Conservation (phyloP, 768 basidiomycete genomes). For the Psilocybe azurescens region DNA sequence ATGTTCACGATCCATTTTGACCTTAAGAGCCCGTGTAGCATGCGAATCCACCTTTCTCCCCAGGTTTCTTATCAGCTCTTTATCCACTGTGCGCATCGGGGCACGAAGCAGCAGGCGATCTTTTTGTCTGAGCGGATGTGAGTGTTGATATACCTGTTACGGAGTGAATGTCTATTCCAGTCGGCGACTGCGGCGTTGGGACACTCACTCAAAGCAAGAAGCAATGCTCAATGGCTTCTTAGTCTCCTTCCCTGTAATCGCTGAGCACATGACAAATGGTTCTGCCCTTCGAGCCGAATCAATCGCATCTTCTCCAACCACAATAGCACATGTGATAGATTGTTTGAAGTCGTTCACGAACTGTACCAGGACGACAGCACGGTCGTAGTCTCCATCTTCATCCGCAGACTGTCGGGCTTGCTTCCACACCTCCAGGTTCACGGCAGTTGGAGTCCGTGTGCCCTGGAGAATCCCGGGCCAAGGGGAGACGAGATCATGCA, state of each 20-base stretch:
- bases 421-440: slow-evolving; percentile 18
- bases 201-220: slow-evolving; percentile 20
- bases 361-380: slow-evolving; percentile 21
- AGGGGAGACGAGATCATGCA: slow-evolving; percentile 18
- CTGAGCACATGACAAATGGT: slow-evolving; percentile 20
- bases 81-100: slow-evolving; percentile 21
- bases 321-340: slow-evolving; percentile 18
- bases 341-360: slow-evolving; percentile 24
- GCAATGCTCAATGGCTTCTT: slow-evolving; percentile 19
- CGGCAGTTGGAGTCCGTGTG: neutral
- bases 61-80: slow-evolving; percentile 23
- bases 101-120: slow-evolving; percentile 19
- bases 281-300: slow-evolving; percentile 13
- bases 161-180: neutral
- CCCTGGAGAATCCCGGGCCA: slow-evolving; percentile 13
- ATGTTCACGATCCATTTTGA: slow-evolving; percentile 21
- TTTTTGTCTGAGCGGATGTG: slow-evolving; percentile 23
- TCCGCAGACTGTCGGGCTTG: slow-evolving; percentile 13
- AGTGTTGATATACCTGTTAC: slow-evolving; percentile 23
- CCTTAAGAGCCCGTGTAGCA: slow-evolving; percentile 14
- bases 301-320: slow-evolving; percentile 19
- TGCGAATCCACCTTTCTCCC: slow-evolving; percentile 13
- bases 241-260: slow-evolving; percentile 19
- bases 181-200: neutral
- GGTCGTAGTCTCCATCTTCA: slow-evolving; percentile 16